Conservation (phyloP, 306 rosid species). For the Ormosia semicastrata region DNA sequence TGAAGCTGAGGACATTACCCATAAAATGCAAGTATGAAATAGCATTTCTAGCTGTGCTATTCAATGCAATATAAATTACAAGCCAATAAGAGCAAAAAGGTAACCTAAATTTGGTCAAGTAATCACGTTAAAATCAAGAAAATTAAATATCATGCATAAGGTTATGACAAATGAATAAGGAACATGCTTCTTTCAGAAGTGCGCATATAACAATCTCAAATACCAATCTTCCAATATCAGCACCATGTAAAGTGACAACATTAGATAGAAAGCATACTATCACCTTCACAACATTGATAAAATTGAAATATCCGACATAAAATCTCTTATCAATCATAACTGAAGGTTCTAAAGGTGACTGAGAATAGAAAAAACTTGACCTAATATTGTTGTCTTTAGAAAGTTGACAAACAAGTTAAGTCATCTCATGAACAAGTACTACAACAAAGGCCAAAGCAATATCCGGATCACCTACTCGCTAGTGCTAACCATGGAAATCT, state of each 20-base stretch:
- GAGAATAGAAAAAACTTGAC: not conserved
- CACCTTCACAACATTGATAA: not conserved
- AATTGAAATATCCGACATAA: not conserved
- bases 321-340: not conserved
- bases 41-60: not conserved
- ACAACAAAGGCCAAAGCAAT: conserved; percentile 27
- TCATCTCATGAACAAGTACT: conserved; percentile 41
- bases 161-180: not conserved
- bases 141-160: not conserved
- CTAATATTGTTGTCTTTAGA: not conserved
- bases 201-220: not conserved
- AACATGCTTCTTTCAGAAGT: not conserved
- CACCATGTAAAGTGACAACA: not conserved
- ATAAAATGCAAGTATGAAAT: not conserved
- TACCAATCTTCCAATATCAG: not conserved
- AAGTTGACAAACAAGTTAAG: conserved; percentile 37
- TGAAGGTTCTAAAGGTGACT: not conserved
- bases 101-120: not conserved
- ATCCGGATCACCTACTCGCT: conserved; percentile 22
- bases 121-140: not conserved
- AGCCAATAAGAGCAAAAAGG: not conserved
- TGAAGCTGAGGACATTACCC: not conserved
- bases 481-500: conserved; percentile 29
- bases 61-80: not conserved
- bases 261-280: not conserved